Base-by-base conservation (phyloP, 78 protist genomes). In the slime mould (Dictyostelium discoideum) region DNA sequence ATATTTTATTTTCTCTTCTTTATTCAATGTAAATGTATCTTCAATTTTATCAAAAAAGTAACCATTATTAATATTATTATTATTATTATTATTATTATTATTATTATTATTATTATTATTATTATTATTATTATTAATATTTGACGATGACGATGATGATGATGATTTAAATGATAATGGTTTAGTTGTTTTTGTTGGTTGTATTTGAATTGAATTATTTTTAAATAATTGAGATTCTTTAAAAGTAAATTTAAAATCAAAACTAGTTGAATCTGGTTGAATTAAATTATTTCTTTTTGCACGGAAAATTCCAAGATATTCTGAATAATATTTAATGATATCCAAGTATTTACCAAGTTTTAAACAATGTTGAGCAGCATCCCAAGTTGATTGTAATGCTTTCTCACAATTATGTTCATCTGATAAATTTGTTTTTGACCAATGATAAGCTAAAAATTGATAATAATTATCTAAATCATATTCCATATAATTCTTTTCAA, bases 361-460 rank as follows among this genome's bases (percentile, higher is more conserved):
- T 1, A 67, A 67, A 24, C n/a, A 67, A 67, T 67, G 76, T 67
- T 67, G 16, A 26, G 86, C 93, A 42, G 93, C 39, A 7, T 29
- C 26, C 14, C 63, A 87, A n/a, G 65, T 79, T 22, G 79, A 42
- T 22, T 44, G 65, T 32, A 87, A 20, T 4, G 93, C 93, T 39
- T 87, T 87, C 10, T 24, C 16, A 24, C 65, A 42, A 26, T 87
- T 87, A 32, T 79, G 4, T 22, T 39, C 18, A 22, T 57, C 40
- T 2, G 79, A 4, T 32, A 87, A 26, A 46, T 87, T 85, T 3
- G 93, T 79, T 84, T 87, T 87, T 20, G 86, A 87, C 85, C 86
- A 87, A 65, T 87, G 93, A 29, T 87, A 37, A 1, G 86, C 78
- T 50, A 87, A 20, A 10, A 48, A 40, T 67, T 77, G 85, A 65